Percentiles rank a stretch among this genome's conserved stretches.
These are phyloP conservation scores for Ophiostoma novo-ulmi DNA, from an alignment of 2,329 filamentous ascomycete species.

Conservation along the genomic window DNA sequence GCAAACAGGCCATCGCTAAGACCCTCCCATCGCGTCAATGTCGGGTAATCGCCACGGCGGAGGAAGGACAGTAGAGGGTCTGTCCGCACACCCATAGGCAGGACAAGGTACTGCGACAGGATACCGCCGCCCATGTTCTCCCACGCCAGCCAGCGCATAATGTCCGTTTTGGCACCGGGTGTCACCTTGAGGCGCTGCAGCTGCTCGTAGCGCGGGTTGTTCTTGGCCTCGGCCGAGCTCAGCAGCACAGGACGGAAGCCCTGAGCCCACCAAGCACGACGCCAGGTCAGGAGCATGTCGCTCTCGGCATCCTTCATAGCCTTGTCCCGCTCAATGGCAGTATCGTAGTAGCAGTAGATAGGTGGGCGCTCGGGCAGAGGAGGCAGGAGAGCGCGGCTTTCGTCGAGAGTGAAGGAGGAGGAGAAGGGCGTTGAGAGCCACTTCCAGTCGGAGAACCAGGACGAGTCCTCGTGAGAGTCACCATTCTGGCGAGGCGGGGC, in stretches of 20 bases:
- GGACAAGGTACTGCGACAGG: slow-evolving; percentile 68
- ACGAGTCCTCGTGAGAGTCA: slow-evolving; percentile 70
- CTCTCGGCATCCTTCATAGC: slow-evolving; percentile 67
- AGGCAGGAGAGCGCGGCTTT: slow-evolving; percentile 77
- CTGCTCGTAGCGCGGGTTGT: slow-evolving; percentile 71
- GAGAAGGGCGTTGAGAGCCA: slow-evolving; percentile 85
- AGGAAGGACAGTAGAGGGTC: slow-evolving; percentile 68
- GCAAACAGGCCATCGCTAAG: slow-evolving; percentile 68
- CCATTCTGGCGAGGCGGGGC: slow-evolving; percentile 69
- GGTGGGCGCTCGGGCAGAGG: slow-evolving; percentile 63
- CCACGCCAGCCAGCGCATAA: slow-evolving; percentile 89
- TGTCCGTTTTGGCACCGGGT: slow-evolving; percentile 58
- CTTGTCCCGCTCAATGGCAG: slow-evolving; percentile 56
- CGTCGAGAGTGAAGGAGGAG: slow-evolving; percentile 70
- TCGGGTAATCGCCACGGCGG: slow-evolving; percentile 68
- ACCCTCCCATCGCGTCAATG: slow-evolving; percentile 67
- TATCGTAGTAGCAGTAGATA: slow-evolving; percentile 90
- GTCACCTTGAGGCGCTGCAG: slow-evolving; percentile 61
- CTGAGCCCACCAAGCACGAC: slow-evolving; percentile 90
- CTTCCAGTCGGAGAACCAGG: slow-evolving; percentile 84
- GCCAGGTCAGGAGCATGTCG: slow-evolving; percentile 77
- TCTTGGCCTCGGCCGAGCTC: slow-evolving; percentile 71
- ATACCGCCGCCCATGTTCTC: slow-evolving; percentile 82
- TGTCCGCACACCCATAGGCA: slow-evolving; percentile 76
- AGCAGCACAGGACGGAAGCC: slow-evolving; percentile 84